Evolutionary conservation across 257 asterid genomes (phyloP), one percentile per base, ranked within the genome.

Genomic region (Rehmannia glutinosa): DNA sequence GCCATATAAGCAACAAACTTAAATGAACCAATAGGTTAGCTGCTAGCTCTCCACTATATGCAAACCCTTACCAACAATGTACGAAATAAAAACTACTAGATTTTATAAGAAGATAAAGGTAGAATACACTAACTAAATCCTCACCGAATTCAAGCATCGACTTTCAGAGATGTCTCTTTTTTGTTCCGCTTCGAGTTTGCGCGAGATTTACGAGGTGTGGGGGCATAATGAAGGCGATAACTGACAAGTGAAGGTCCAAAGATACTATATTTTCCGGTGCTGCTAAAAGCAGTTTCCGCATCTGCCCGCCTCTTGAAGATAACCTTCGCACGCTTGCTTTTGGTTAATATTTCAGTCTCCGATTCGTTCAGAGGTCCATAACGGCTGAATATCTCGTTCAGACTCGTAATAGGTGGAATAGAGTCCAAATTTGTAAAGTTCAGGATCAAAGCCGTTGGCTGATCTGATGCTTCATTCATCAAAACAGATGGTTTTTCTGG

Each of bases 251-350:
- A 72, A 10, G 85, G 86, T 32, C 97, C 96, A 66, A 88, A 88
- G 12, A 76, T 79, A 58, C 85, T 79, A 23, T 75, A 88, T 65
- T 88, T 88, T 60, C 96, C 93, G 0, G 90, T 57, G 47, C 84
- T 80, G 80, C 93, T 88, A 66, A 80, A 88, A 61, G 96, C 96
- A 75, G 80, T 73, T 41, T 86, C 93, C 15, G 95, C 97, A 60
- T 88, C 90, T 0, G 66, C 68, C 1, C 72, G 68, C 66, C 75
- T 86, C 85, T 73, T 81, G 77, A 88, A 91, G 21, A 86, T 74
- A 61, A 91, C 85, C 72, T 75, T 85, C 5, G 75, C 91, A 0
- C 87, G 78, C 66, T 82, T 91, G 83, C 86, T 82, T 77, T 85
- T 86, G 74, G 56, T 69, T 9, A 82, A 49, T 35, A 86, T 75